Percentiles rank a stretch among this genome's conserved stretches.
phyloP scores from a whole-genome alignment of 345 rosid species.

The thale cress (Arabidopsis thaliana) region DNA sequence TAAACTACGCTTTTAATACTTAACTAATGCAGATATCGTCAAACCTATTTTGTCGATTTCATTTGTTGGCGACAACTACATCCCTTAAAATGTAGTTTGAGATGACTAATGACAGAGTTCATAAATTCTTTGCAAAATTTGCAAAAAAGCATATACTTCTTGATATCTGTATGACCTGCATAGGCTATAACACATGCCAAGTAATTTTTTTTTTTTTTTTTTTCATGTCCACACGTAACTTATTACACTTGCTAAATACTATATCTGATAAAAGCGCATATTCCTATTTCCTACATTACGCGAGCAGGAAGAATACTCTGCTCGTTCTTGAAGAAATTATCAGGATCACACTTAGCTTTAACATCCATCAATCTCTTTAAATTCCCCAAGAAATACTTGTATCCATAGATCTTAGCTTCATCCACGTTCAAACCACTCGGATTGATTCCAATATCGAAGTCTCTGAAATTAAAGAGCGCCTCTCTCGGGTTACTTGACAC shows the following conservation, averaged over 20 bases:
- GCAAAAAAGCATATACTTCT: too few relatives aligned
- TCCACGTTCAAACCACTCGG: conserved; percentile 22
- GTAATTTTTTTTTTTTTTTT: too few relatives aligned
- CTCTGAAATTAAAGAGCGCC: conserved; percentile 43
- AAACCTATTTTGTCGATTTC: too few relatives aligned
- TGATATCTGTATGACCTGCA: too few relatives aligned
- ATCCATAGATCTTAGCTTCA: conserved; percentile 46
- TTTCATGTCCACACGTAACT: not conserved
- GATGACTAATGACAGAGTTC: too few relatives aligned
- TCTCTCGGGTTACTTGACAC: conserved; percentile 52
- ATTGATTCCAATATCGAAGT: conserved; percentile 39
- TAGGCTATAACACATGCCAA: not conserved
- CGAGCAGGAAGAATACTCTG: conserved; percentile 41
- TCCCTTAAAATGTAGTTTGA: too few relatives aligned
- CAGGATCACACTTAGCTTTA: conserved; percentile 46
- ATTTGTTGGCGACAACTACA: too few relatives aligned
- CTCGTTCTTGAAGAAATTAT: conserved; percentile 46
- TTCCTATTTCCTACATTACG: not conserved
- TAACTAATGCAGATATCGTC: too few relatives aligned
- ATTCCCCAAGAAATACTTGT: conserved; percentile 43
- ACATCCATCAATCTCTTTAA: conserved; percentile 44
- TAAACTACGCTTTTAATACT: too few relatives aligned
- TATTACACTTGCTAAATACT: not conserved
- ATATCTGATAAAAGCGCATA: not conserved
- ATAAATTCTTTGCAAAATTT: too few relatives aligned